Percentiles rank a stretch among this genome's conserved stretches.
phyloP scores from a whole-genome alignment of 345 rosid species.

The Salix caprea region DNA sequence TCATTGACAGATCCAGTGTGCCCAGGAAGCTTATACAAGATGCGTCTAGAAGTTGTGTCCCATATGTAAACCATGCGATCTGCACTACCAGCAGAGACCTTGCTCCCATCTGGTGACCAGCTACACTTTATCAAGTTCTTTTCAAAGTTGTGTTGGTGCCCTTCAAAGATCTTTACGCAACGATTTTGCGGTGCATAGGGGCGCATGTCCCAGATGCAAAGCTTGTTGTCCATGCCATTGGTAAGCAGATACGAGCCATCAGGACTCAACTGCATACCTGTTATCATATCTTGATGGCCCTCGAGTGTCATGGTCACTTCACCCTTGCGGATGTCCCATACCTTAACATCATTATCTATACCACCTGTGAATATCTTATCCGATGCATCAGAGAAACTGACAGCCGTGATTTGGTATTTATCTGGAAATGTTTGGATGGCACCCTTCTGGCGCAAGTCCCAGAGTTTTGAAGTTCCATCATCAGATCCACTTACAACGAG shows the following conservation, averaged over 20 bases:
- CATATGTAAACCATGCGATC: constrained; percentile 96
- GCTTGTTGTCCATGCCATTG: constrained; percentile 91
- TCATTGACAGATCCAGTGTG: constrained; percentile 91
- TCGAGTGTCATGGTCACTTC: constrained; percentile 89
- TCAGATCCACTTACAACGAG: constrained; percentile 92
- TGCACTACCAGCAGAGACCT: constrained; percentile 89
- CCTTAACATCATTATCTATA: constrained; percentile 78
- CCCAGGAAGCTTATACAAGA: constrained; percentile 91
- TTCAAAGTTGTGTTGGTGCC: constrained; percentile 96
- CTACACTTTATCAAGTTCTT: constrained; percentile 82
- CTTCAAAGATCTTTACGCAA: constrained; percentile 84
- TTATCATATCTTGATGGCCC: constrained; percentile 94
- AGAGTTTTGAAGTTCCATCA: constrained; percentile 95
- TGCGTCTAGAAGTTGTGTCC: constrained; percentile 88
- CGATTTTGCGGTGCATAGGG: constrained; percentile 97
- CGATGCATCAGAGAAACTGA: constrained; percentile 86
- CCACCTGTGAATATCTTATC: constrained; percentile 95
- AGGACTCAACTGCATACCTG: constrained; percentile 88
- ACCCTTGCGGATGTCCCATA: constrained; percentile 88
- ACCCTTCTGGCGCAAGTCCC: constrained; percentile 98
- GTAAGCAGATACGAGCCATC: constrained; percentile 97
- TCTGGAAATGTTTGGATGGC: constrained; percentile 99
- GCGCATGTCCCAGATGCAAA: constrained; percentile 96
- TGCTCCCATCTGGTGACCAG: constrained; percentile 97
- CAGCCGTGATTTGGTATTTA: constrained; percentile 94